phyloP scores from a whole-genome alignment of 1,284 basidiomycete genomes.

The Cutaneotrichosporon arboriforme region DNA sequence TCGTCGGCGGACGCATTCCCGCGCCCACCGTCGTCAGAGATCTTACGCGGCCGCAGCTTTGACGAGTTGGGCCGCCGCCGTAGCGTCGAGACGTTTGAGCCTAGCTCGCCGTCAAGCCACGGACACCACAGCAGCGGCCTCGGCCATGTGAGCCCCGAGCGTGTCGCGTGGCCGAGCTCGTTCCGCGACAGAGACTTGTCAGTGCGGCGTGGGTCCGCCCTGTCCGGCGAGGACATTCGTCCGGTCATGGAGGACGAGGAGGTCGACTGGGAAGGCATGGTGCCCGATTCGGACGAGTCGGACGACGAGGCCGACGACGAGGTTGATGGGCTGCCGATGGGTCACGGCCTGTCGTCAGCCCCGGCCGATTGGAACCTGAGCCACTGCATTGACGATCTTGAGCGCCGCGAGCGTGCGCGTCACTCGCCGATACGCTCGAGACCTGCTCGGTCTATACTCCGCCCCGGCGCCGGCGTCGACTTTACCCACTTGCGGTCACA shows the following conservation, averaged over 20 bases:
- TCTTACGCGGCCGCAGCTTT: conserved; percentile 25
- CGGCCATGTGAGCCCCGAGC: conserved; percentile 9
- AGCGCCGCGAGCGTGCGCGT: conserved; percentile 6
- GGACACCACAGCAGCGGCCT: conserved; percentile 4
- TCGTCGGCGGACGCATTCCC: conserved; percentile 20
- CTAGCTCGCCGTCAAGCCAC: conserved; percentile 20
- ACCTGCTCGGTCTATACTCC: conserved; percentile 1
- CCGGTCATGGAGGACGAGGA: conserved; percentile 28
- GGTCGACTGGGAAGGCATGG: conserved; percentile 38
- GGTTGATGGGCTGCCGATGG: conserved; percentile 12
- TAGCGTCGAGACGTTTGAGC: conserved; percentile 30
- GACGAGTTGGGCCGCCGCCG: conserved; percentile 21
- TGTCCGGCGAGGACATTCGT: conserved; percentile 24
- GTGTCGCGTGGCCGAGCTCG: conserved; percentile 13
- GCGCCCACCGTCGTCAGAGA: conserved; percentile 11
- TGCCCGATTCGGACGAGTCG: conserved; percentile 18
- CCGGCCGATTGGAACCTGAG: conserved; percentile 20
- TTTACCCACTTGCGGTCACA: not conserved
- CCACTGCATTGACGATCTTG: conserved; percentile 9
- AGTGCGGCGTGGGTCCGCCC: conserved; percentile 24
- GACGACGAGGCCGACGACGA: conserved; percentile 4
- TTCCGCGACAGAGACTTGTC: conserved; percentile 4
- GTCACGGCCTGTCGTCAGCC: conserved; percentile 16
- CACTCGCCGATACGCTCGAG: conserved; percentile 8
- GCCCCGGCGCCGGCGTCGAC: conserved; percentile 4